Base-by-base conservation (phyloP, 345 rosid genomes). In the Ceriops zippeliana region DNA sequence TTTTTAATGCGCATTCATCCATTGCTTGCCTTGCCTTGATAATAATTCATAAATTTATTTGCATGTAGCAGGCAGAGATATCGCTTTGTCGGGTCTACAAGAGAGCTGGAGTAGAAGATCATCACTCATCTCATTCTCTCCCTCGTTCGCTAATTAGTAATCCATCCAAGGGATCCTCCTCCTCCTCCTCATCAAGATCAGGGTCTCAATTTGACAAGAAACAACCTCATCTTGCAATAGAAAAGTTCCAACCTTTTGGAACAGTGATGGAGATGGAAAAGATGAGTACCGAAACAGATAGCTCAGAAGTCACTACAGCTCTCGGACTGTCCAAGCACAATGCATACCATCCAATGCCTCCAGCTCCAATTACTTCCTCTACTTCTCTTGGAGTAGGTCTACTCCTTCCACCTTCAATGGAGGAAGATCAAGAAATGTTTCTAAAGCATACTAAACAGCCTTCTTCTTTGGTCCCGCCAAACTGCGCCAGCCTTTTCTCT, bases 51-150 rank as follows among this genome's bases (percentile, higher is more conserved):
- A 10, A 56, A 56, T 56, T 56, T 24, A 5, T 11, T 21, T 24
- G 26, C 28, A 2, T 61, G 21, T 53, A 13, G 34, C 80, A 91
- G 98, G 85, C 86, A 17, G 98, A 93, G 79, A 93, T 88, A 76
- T 93, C 98, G 0, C 86, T 93, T 46, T 93, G 98, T 68, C 91
- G 98, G 4, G 98, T 93, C 27, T 93, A 93, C 88, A 93, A 91
- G 77, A 83, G 98, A 70, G 82, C 96, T 30, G 98, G 98, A 71
- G 95, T 93, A 1, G 98, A 91, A 77, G 98, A 93, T 73, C 91
- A 88, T 69, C 91, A 92, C 8, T 88, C 96, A 1, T 11, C 49
- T 42, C 17, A 42, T 42, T 42, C 49, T 42, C 81, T 91, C 20
- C 96, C 95, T 21, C 96, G 96, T 30, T 79, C 85, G 17, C 79